phyloP scores from a whole-genome alignment of 257 asterid genomes.

The Misopates orontium region DNA sequence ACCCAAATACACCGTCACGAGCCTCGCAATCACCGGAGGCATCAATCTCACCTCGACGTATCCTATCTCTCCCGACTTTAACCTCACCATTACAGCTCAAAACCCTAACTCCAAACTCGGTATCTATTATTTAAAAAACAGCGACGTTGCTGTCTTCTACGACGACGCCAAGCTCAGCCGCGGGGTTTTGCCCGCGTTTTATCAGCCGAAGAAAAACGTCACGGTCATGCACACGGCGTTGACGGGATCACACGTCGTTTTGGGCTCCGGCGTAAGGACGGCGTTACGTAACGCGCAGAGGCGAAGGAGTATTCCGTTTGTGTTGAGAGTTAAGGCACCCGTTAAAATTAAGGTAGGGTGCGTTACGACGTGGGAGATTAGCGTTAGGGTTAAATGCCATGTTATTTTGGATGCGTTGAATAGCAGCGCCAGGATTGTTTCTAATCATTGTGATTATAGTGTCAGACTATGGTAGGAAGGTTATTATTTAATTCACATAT shows the following conservation, averaged over 20 bases:
- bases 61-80: constrained; percentile 40
- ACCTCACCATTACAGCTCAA: constrained; percentile 47
- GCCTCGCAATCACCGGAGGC: constrained; percentile 31
- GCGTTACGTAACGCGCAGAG: constrained; percentile 31
- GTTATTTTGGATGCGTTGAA: constrained; percentile 41
- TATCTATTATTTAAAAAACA: constrained; percentile 38
- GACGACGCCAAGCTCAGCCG: constrained; percentile 32
- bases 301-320: constrained; percentile 41
- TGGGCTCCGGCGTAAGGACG: constrained; percentile 31
- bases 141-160: constrained; percentile 33
- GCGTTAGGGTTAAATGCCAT: constrained; percentile 47
- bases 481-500: no score
- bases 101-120: constrained; percentile 52
- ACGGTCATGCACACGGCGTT: constrained; percentile 39
- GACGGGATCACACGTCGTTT: constrained; percentile 36
- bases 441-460: constrained; percentile 46
- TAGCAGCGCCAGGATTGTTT: constrained; percentile 42
- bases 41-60: constrained; percentile 45
- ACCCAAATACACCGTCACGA: constrained; percentile 38
- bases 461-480: constrained; percentile 52
- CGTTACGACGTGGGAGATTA: constrained; percentile 55
- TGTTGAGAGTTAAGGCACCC: constrained; percentile 40
- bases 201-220: constrained; percentile 49
- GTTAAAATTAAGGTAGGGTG: constrained; percentile 52
- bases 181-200: constrained; percentile 47